Percentiles rank a stretch among this genome's conserved stretches.
phyloP scores from a whole-genome alignment of 1,139 yeast genomes.

The Geotrichum europaeum region DNA sequence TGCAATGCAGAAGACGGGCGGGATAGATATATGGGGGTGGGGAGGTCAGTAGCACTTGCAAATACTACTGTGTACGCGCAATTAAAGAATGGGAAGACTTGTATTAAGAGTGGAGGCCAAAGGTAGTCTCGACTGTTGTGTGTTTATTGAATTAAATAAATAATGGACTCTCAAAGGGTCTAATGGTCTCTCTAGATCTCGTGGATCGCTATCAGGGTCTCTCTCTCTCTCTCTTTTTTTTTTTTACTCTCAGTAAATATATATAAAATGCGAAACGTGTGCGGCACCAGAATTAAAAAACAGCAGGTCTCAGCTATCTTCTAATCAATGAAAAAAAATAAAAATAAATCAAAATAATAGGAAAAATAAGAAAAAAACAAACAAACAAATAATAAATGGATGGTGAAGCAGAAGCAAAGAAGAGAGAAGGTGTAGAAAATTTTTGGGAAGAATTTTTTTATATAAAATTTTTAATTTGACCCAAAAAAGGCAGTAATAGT shows the following conservation, averaged over 20 bases:
- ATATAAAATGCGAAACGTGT: background rate
- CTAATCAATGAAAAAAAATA: background rate
- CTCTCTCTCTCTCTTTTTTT: background rate
- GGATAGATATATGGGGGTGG: background rate
- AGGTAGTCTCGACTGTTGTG: background rate
- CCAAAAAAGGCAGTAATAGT: background rate
- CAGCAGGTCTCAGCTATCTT: background rate
- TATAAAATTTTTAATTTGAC: background rate
- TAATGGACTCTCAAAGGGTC: background rate
- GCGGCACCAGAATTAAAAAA: background rate
- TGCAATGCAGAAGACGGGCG: background rate
- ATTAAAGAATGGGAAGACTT: background rate
- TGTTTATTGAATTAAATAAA: background rate
- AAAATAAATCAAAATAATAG: background rate
- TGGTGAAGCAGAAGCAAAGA: background rate
- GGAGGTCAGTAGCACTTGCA: conserved; percentile 15
- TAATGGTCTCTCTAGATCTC: background rate
- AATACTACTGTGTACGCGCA: conserved; percentile 14
- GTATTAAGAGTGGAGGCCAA: background rate
- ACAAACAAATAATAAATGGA: background rate
- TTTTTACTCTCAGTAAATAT: background rate
- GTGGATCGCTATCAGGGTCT: background rate
- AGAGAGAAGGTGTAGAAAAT: background rate
- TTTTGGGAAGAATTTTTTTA: background rate
- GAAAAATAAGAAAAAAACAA: background rate